Evolutionary conservation across 1,284 basidiomycete species (phyloP), one percentile per base, ranked within the genome.

Genomic region (Puccinia horiana): DNA sequence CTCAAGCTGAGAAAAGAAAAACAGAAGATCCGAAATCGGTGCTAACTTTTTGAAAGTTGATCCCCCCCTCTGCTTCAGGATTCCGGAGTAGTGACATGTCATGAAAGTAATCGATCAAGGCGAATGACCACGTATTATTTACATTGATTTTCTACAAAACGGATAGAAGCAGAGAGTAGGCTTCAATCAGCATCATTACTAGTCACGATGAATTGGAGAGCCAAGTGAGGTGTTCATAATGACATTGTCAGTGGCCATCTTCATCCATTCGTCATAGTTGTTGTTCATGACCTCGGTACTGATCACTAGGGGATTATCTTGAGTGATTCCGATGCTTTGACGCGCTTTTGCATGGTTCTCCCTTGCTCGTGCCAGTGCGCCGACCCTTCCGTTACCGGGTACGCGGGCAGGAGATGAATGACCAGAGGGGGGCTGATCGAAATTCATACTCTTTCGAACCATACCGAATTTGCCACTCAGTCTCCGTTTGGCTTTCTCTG

Each of bases 241-340:
- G 86, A 97, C 96, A 88, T 98, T 98, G 87, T 98, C 97, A 8
- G 96, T 98, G 0, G 96, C 96, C 91, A 99, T 93, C 89, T 98
- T 99, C 96, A 99, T 99, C 96, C 97, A 99, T 87, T 99, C 95
- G 87, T 99, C 96, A 86, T 93, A 96, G 85, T 95, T 96, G 54
- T 91, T 92, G 87, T 90, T 93, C 91, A 94, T 93, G 44, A 94
- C 91, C 85, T 95, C 93, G 32, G 80, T 75, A 63, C 80, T 81
- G 61, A 81, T 81, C 23, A 76, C 54, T 14, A 81, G 52, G 29
- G 47, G 63, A 52, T 79, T 79, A 29, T 79, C 76, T 35, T 70
- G 67, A 4, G 37, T n/a, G 56, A 72, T 56, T 47, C 78, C 78
- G 18, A 67, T 49, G 42, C 61, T 67, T 73, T 74, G 80, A 35